Conservation (phyloP, 1,284 basidiomycete genomes). For the Erythrobasidium hasegawianum region DNA sequence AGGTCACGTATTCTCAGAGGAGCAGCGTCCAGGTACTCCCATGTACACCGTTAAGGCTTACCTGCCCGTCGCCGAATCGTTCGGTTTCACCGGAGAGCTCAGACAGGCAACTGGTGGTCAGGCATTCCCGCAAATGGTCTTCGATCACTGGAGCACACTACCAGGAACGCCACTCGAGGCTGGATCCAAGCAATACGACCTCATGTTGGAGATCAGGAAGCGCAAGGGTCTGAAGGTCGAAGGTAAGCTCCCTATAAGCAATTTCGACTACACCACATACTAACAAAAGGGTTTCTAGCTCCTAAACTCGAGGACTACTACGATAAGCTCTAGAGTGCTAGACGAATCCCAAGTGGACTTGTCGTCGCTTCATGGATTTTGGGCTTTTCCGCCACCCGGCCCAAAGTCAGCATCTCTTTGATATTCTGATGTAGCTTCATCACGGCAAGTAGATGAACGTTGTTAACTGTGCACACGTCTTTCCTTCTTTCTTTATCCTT, state of each 20-base stretch:
- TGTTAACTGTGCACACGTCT: too few relatives aligned
- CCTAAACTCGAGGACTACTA: constrained; percentile 78
- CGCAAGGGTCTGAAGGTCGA: constrained; percentile 73
- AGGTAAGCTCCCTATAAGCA: constrained; percentile 41
- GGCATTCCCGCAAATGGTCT: constrained; percentile 50
- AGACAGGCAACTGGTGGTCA: constrained; percentile 90
- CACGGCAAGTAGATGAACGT: too few relatives aligned
- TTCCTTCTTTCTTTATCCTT: too few relatives aligned
- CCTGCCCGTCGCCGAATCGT: constrained; percentile 94
- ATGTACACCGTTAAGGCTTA: constrained; percentile 99
- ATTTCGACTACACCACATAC: too few relatives aligned
- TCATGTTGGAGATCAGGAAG: constrained; percentile 76
- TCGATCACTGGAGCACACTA: constrained; percentile 58
- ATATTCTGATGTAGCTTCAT: too few relatives aligned
- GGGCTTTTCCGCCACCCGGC: too few relatives aligned
- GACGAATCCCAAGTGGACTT: too few relatives aligned
- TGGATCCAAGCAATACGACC: constrained; percentile 80
- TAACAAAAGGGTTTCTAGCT: too few relatives aligned
- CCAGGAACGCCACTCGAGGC: constrained; percentile 66
- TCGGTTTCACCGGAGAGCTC: constrained; percentile 97
- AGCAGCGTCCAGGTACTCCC: constrained; percentile 94
- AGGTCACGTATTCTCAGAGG: constrained; percentile 97
- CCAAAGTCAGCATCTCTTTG: too few relatives aligned
- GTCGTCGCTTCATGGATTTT: too few relatives aligned
- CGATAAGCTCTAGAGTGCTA: constrained; percentile 64